Conservation (phyloP, 257 asterid genomes). For the Solanum etuberosum region DNA sequence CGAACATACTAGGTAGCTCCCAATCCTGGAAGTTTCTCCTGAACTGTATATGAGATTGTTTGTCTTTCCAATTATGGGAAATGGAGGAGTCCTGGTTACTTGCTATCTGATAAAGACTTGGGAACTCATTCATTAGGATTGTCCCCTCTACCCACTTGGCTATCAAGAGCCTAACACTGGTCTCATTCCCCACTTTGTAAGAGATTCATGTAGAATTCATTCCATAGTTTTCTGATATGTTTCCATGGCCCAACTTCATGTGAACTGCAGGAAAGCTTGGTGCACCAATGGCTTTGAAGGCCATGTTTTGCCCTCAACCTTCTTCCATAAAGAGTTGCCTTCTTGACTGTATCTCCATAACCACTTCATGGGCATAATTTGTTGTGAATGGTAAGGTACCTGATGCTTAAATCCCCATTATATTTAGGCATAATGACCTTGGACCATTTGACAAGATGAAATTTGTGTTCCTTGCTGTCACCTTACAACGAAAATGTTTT, state of each 20-base stretch:
- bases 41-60: not conserved
- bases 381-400: not conserved
- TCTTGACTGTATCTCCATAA: not conserved
- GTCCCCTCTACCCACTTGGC: not conserved
- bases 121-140: not conserved
- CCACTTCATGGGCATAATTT: not conserved
- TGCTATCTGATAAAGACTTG: not conserved
- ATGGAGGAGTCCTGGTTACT: not conserved
- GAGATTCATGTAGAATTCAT: not conserved
- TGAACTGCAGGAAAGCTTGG: not conserved
- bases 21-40: not conserved
- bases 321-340: not conserved
- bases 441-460: not conserved
- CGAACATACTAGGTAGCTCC: not conserved
- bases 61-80: not conserved
- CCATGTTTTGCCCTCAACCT: not conserved
- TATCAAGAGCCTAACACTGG: not conserved
- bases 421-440: not conserved
- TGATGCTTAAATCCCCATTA: not conserved
- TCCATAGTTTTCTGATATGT: not conserved
- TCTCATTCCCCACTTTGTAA: not conserved
- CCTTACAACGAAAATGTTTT: not conserved
- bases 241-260: not conserved
- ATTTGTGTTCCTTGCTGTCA: not conserved
- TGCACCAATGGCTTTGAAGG: not conserved